Evolutionary conservation across 257 asterid genomes (phyloP).

Genomic region (Primulina tabacum): DNA sequence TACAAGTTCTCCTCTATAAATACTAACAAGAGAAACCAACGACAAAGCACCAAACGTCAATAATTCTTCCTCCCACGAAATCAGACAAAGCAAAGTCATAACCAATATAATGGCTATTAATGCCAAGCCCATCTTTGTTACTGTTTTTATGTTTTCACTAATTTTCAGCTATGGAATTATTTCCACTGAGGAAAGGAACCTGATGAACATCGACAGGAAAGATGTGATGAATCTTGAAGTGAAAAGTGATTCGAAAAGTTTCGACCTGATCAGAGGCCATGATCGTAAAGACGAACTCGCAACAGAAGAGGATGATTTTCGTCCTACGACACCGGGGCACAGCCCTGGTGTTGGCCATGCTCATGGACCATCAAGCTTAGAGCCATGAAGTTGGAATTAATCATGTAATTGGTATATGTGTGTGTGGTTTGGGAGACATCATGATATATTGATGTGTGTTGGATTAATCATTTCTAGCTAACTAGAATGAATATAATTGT

Average conservation of each 20-base stretch:
- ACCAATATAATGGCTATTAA: slow-evolving; percentile 23
- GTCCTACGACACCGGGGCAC: slow-evolving; percentile 38
- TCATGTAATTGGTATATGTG: too few relatives aligned
- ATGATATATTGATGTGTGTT: too few relatives aligned
- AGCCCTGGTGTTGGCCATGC: slow-evolving; percentile 46
- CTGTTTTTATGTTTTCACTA: slow-evolving; percentile 17
- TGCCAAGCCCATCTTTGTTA: slow-evolving; percentile 18
- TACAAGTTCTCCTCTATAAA: slow-evolving; percentile 25
- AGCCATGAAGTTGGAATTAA: slow-evolving; percentile 5
- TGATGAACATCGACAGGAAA: not conserved
- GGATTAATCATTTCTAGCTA: too few relatives aligned
- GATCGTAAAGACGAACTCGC: not conserved
- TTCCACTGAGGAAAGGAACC: slow-evolving; percentile 25
- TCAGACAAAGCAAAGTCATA: not conserved
- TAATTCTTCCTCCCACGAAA: not conserved
- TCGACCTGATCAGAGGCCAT: not conserved
- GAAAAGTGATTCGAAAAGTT: not conserved
- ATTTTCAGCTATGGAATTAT: slow-evolving; percentile 19
- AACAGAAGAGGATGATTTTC: slow-evolving; percentile 14
- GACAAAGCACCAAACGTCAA: not conserved
- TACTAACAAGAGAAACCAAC: slow-evolving; percentile 16
- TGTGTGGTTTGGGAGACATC: too few relatives aligned
- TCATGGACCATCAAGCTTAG: slow-evolving; percentile 29
- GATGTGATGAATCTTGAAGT: not conserved
- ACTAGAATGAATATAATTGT: too few relatives aligned